Evolutionary conservation across 441 rosid species (phyloP).

Genomic region (Mallotus japonicus): DNA sequence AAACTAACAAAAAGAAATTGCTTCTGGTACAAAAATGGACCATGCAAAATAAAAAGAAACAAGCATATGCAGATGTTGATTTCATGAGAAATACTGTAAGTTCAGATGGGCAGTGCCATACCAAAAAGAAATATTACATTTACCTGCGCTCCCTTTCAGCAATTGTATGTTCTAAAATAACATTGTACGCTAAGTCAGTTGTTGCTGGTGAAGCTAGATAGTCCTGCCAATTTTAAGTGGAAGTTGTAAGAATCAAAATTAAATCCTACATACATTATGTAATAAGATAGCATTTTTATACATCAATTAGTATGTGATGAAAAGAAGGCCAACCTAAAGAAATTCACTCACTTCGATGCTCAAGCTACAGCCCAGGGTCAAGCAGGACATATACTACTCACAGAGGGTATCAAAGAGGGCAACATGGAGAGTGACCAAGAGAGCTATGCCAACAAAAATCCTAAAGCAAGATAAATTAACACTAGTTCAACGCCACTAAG

Average conservation of each 20-base stretch:
- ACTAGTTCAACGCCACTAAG: neutral
- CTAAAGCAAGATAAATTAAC: neutral
- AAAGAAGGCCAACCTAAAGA: no score
- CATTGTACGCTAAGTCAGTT: slow-evolving; percentile 79
- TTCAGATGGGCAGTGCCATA: neutral
- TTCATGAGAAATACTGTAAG: neutral
- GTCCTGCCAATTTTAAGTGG: slow-evolving; percentile 56
- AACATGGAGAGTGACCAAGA: neutral
- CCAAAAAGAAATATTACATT: slow-evolving; percentile 17
- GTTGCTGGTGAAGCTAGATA: slow-evolving; percentile 80
- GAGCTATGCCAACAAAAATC: neutral
- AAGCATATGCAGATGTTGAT: slow-evolving; percentile 1
- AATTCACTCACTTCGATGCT: neutral
- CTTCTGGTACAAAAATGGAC: neutral
- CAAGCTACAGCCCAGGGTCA: neutral
- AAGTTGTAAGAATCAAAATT: slow-evolving; percentile 27
- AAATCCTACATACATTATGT: neutral
- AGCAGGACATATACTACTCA: neutral
- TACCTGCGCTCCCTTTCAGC: slow-evolving; percentile 99
- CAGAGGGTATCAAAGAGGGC: neutral
- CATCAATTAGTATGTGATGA: neutral
- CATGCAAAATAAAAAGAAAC: neutral
- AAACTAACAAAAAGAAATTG: neutral
- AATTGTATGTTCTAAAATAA: slow-evolving; percentile 87
- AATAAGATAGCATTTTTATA: neutral